A percentile compares a stretch with the other conserved stretches of the same genome.
Conservation (phyloP, 108 stramenopile genomes). For the Nitzschia sp. region DNA sequence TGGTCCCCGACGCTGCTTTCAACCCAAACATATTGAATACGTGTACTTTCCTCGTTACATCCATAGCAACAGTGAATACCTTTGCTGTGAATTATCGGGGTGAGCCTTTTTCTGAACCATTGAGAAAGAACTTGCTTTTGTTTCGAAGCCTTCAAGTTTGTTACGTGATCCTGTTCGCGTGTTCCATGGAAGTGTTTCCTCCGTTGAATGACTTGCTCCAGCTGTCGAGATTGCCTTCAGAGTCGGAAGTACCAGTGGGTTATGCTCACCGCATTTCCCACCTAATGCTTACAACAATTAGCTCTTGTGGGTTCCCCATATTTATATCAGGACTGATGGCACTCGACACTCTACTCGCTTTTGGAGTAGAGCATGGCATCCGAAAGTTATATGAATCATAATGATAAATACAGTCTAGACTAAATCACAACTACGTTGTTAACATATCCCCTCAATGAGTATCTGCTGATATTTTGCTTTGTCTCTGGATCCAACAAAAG, state of each 20-base stretch:
- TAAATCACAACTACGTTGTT: too few relatives aligned
- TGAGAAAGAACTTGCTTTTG: conserved; percentile 79
- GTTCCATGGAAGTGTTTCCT: conserved; percentile 72
- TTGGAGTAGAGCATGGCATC: conserved; percentile 31
- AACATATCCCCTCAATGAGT: too few relatives aligned
- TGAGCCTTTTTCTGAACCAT: conserved; percentile 86
- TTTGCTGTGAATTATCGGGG: conserved; percentile 97
- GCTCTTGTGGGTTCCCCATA: conserved; percentile 48
- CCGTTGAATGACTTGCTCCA: conserved; percentile 82
- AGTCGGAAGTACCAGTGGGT: conserved; percentile 1
- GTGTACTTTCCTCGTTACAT: conserved; percentile 85
- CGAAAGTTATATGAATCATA: conserved; percentile 6
- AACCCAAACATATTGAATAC: conserved; percentile 92
- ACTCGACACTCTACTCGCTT: conserved; percentile 54
- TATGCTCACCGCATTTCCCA: background rate
- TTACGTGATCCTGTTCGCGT: conserved; percentile 58
- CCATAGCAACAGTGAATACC: conserved; percentile 85
- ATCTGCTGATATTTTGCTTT: too few relatives aligned
- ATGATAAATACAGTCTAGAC: too few relatives aligned
- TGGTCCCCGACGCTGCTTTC: conserved; percentile 93
- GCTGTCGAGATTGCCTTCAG: conserved; percentile 63
- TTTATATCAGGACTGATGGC: conserved; percentile 61
- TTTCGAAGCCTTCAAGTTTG: conserved; percentile 63
- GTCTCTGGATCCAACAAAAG: too few relatives aligned
- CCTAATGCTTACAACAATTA: background rate